Percentiles rank a stretch among this genome's conserved stretches.
Conservation (phyloP, 148 eudicot genomes). For the Mesembryanthemum crystallinum region DNA sequence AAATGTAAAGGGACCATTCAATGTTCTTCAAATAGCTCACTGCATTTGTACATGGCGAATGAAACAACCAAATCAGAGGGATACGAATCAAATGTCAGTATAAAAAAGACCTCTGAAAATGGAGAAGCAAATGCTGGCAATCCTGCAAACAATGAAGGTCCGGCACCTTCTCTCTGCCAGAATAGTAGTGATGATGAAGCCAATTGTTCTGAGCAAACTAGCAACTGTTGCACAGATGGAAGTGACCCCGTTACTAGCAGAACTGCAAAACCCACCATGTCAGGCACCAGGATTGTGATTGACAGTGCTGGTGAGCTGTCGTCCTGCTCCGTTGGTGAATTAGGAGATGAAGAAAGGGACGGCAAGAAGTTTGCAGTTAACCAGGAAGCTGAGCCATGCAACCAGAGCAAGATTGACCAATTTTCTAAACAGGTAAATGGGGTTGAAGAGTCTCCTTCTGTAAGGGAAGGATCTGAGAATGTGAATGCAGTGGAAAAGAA, state of each 20-base stretch:
- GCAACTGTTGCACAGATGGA: background rate
- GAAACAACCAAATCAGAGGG: background rate
- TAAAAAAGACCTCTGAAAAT: background rate
- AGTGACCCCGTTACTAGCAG: too few species aligned
- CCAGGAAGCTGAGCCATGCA: too few species aligned
- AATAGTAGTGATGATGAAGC: conserved; percentile 1
- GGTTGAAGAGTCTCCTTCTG: background rate
- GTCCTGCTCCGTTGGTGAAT: too few species aligned
- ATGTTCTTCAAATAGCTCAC: conserved; percentile 3
- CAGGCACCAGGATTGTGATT: too few species aligned
- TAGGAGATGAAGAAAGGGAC: too few species aligned
- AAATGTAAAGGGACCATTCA: background rate
- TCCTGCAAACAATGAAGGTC: background rate
- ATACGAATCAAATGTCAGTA: background rate
- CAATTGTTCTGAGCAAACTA: background rate
- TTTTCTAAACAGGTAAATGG: background rate
- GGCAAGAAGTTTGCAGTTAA: too few species aligned
- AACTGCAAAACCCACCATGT: too few species aligned
- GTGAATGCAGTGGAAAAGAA: background rate
- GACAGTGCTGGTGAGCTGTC: too few species aligned
- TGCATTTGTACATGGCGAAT: background rate
- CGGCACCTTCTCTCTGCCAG: conserved; percentile 1
- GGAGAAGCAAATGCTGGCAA: background rate
- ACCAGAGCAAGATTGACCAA: background rate
- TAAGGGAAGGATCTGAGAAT: background rate